Conservation (phyloP, 2,329 filamentous ascomycete genomes). For the Aspergillus unguis region DNA sequence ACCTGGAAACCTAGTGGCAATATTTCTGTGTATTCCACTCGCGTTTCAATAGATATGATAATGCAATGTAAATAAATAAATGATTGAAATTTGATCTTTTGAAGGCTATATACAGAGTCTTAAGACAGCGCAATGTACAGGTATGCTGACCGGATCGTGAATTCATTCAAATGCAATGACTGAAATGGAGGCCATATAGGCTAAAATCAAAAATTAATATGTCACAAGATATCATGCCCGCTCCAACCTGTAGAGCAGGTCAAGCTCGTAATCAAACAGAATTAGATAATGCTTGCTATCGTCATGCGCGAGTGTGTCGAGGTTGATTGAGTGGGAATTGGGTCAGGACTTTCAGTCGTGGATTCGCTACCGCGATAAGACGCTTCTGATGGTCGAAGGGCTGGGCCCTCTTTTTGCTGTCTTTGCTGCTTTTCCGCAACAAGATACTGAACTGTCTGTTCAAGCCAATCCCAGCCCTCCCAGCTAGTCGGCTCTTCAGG, state of each 20-base stretch:
- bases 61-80: background rate
- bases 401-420: conserved; percentile 35
- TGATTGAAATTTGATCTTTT: background rate
- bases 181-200: background rate
- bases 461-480: conserved; percentile 76
- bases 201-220: background rate
- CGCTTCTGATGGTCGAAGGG: conserved; percentile 19
- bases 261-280: background rate
- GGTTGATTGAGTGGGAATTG: conserved; percentile 26
- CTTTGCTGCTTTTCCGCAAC: conserved; percentile 45
- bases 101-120: conserved; percentile 5
- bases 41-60: background rate
- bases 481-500: conserved; percentile 63
- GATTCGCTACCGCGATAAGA: conserved; percentile 23
- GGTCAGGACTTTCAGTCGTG: conserved; percentile 19
- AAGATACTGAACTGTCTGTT: conserved; percentile 59
- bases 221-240: background rate
- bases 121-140: background rate
- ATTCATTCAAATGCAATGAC: conserved; percentile 1
- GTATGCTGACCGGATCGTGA: background rate
- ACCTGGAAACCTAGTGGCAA: conserved; percentile 72
- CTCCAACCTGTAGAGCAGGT: background rate
- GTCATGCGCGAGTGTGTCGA: conserved; percentile 44
- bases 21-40: background rate
- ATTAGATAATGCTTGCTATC: conserved; percentile 46